Conservation (phyloP, 129 eudicot genomes). For the Tagetes erecta region DNA sequence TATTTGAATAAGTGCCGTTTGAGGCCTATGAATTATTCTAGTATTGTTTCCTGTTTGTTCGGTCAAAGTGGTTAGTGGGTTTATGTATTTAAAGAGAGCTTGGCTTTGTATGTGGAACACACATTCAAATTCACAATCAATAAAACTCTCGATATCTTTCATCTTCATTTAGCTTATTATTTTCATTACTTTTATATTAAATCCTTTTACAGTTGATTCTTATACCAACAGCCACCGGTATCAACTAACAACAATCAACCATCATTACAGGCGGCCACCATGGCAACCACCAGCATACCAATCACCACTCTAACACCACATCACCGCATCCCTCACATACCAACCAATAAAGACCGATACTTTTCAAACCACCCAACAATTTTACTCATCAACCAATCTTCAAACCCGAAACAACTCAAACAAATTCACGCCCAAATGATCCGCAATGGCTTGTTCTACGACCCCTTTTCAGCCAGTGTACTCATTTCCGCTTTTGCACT, state of each 20-base stretch:
- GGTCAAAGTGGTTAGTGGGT: no score
- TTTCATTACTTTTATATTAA: no score
- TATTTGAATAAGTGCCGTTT: no score
- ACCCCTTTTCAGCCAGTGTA: slow-evolving; percentile 66
- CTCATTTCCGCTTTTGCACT: slow-evolving; percentile 47
- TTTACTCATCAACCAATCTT: slow-evolving; percentile 44
- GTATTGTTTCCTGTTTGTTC: no score
- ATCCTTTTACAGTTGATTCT: no score
- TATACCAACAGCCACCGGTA: not conserved
- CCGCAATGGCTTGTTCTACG: slow-evolving; percentile 53
- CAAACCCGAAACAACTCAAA: slow-evolving; percentile 48
- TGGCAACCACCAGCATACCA: slow-evolving; percentile 37
- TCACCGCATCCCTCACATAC: slow-evolving; percentile 24
- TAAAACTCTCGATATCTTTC: no score
- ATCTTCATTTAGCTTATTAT: no score
- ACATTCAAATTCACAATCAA: no score
- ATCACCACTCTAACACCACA: slow-evolving; percentile 16
- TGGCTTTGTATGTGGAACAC: no score
- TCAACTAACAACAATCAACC: not conserved
- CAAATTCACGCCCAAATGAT: slow-evolving; percentile 81
- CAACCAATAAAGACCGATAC: slow-evolving; percentile 47
- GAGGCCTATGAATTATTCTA: no score
- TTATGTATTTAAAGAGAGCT: no score
- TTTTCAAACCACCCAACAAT: slow-evolving; percentile 57
- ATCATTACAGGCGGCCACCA: slow-evolving; percentile 9